phyloP scores from a whole-genome alignment of 345 rosid genomes.

The Salix koriyanagi region DNA sequence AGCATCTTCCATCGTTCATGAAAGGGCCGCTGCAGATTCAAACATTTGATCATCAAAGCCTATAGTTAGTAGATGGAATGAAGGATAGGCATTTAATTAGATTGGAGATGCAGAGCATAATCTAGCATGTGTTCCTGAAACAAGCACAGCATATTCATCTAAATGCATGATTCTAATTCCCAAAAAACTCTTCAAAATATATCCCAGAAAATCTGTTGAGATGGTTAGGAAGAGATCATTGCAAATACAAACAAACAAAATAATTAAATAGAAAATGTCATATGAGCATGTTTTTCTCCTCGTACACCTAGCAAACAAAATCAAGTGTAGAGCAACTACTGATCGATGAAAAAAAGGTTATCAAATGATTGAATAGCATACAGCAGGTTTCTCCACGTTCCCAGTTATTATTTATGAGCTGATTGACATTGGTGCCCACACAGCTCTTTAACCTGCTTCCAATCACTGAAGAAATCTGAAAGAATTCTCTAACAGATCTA shows the following conservation, averaged over 20 bases:
- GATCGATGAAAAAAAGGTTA: neutral
- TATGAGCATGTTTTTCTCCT: neutral
- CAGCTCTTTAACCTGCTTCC: neutral
- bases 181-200: neutral
- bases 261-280: neutral
- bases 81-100: neutral
- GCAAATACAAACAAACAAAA: neutral
- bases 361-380: neutral
- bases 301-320: neutral
- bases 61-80: conserved; percentile 21
- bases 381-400: neutral
- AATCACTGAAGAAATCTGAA: neutral
- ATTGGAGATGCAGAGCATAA: neutral
- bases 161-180: neutral
- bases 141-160: neutral
- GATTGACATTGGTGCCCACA: neutral
- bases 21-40: conserved; percentile 79
- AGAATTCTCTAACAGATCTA: neutral
- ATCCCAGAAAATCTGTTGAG: neutral
- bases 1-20: conserved; percentile 95
- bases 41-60: conserved; percentile 14
- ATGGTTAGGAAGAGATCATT: neutral
- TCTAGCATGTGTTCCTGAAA: neutral
- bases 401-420: neutral
- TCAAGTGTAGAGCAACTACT: neutral